phyloP scores from a whole-genome alignment of 352 stramenopile species.

The Phytophthora kernoviae region DNA sequence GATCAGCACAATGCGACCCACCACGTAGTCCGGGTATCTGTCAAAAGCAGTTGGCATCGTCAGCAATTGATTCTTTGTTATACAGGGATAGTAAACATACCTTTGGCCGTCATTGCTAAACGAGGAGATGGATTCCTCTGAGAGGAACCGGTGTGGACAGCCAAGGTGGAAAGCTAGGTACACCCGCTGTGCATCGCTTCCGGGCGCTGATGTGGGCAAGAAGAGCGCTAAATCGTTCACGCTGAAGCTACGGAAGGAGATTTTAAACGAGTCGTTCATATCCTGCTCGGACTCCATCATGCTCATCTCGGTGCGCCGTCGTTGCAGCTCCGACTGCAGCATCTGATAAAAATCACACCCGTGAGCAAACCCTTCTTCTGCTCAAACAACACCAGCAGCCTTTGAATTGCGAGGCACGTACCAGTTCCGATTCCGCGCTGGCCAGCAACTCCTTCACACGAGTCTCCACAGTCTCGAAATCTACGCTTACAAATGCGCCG shows the following conservation, averaged over 20 bases:
- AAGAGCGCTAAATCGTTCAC: slow-evolving; percentile 87
- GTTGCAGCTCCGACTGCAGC: slow-evolving; percentile 59
- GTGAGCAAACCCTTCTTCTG: background rate
- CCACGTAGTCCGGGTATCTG: slow-evolving; percentile 89
- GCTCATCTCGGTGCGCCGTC: slow-evolving; percentile 62
- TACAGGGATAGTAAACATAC: slow-evolving; percentile 29
- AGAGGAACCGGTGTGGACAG: slow-evolving; percentile 86
- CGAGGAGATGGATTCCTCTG: slow-evolving; percentile 88
- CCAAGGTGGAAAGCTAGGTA: slow-evolving; percentile 88
- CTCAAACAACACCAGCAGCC: background rate
- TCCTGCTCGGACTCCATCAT: slow-evolving; percentile 67
- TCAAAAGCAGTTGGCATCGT: slow-evolving; percentile 1
- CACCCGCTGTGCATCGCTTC: slow-evolving; percentile 74
- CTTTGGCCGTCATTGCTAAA: slow-evolving; percentile 85
- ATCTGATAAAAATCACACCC: slow-evolving; percentile 28
- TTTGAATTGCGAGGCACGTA: slow-evolving; percentile 17
- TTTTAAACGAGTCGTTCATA: slow-evolving; percentile 76
- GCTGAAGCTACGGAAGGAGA: slow-evolving; percentile 85
- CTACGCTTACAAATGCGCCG: slow-evolving; percentile 47
- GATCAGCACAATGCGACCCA: slow-evolving; percentile 88
- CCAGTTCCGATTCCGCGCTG: slow-evolving; percentile 65
- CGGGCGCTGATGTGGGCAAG: slow-evolving; percentile 80
- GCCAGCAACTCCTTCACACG: slow-evolving; percentile 64
- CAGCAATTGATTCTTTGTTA: slow-evolving; percentile 10
- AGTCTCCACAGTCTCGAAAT: slow-evolving; percentile 54